Conservation (phyloP, 2,329 filamentous ascomycete genomes). For the Phyllosticta paracitricarpa region DNA sequence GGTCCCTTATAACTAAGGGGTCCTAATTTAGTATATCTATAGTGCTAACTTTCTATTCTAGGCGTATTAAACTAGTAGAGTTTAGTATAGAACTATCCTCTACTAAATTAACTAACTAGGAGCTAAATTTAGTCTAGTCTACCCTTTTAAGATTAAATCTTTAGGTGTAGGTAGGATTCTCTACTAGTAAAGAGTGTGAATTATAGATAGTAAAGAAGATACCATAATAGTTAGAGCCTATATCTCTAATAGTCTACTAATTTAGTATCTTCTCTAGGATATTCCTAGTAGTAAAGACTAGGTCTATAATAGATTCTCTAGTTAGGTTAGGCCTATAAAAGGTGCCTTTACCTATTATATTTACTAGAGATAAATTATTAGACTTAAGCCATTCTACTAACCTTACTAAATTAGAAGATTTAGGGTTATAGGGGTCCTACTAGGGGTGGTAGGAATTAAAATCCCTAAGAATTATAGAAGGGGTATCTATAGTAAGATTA, state of each 20-base stretch:
- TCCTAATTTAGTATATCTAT: not conserved
- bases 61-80: too few relatives aligned
- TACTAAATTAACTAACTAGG: too few relatives aligned
- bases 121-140: not conserved
- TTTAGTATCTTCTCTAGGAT: not conserved
- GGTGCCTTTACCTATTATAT: not conserved
- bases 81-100: too few relatives aligned
- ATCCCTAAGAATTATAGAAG: not conserved
- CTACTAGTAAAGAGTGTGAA: not conserved
- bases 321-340: not conserved
- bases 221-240: not conserved
- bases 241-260: not conserved
- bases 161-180: not conserved
- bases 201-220: not conserved
- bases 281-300: not conserved
- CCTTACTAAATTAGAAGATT: too few relatives aligned
- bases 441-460: too few relatives aligned
- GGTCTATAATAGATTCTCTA: not conserved
- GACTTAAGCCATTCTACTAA: not conserved
- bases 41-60: too few relatives aligned
- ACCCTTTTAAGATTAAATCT: not conserved
- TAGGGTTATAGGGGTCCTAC: too few relatives aligned
- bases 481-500: not conserved
- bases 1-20: too few relatives aligned
- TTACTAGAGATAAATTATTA: not conserved